Conservation (phyloP, 73 alveolate species). For the Paramecium octaurelia region DNA sequence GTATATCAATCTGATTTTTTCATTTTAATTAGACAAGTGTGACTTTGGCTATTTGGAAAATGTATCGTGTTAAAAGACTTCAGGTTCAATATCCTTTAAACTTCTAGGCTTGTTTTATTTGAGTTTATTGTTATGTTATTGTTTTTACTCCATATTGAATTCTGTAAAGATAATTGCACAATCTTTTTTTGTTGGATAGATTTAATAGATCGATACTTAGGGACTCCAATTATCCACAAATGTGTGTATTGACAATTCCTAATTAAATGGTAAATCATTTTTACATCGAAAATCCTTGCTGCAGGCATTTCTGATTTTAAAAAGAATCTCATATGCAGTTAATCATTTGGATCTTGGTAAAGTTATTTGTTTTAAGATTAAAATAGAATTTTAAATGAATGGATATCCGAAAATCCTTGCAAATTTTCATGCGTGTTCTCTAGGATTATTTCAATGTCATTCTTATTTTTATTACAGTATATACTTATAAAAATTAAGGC, state of each 20-base stretch:
- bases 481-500: not conserved
- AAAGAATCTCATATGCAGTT: slow-evolving; percentile 34
- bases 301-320: not conserved
- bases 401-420: not conserved
- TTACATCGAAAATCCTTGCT: not conserved
- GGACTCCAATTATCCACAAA: slow-evolving; percentile 28
- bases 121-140: not conserved
- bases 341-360: slow-evolving; percentile 5
- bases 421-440: not conserved
- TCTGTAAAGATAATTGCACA: not conserved
- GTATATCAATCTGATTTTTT: not conserved
- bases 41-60: not conserved
- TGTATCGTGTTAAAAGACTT: not conserved
- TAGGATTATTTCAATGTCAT: not conserved
- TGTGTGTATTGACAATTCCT: not conserved
- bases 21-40: not conserved
- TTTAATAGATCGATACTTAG: not conserved
- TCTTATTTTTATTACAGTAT: not conserved
- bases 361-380: not conserved
- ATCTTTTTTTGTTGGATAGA: slow-evolving; percentile 27
- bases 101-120: not conserved
- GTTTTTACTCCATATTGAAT: not conserved
- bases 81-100: not conserved
- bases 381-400: not conserved
- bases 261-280: not conserved